Base-by-base conservation (phyloP, 106 monocot genomes). In the Agapanthus africanus region DNA sequence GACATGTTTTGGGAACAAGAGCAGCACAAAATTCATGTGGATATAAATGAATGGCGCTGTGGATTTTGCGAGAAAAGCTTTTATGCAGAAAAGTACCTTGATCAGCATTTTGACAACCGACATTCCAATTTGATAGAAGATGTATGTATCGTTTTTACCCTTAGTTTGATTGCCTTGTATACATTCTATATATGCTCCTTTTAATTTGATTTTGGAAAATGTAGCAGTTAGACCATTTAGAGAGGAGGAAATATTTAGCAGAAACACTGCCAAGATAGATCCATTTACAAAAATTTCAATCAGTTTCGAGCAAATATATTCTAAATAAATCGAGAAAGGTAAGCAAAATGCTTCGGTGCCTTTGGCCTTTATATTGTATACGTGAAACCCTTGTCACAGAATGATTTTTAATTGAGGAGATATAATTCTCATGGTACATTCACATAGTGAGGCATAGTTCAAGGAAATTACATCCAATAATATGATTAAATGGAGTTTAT, bases 1-100 rank as follows among this genome's bases (percentile, higher is more conserved):
- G 91, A 97, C 78, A 92, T 97, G 91, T 92, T 92, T 74, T 84
- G 97, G 33, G 97, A 92, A 74, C 97, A 97, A 52, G 97, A 97
- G 66, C 74, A 84, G 49, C 86, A 92, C 76, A 97, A 97, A 78
- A 62, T 89, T 65, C 84, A 87, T 75, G 74, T 79, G n/a, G 91
- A 97, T 69, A 47, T 73, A 71, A 86, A 92, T 80, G 91, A 97
- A 39, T 97, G 97, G 97, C 81, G 82, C 1, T 97, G 97, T 73
- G 86, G 84, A 30, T 92, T 87, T 76, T 97, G 97, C 67, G 86
- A 86, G 78, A 97, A 97, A 81, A 82, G 78, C 61, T 97, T 97
- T 59, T 80, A 76, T 54, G 91, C 83, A 40, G 97, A 97, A 68
- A 97, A 92, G 54, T 97, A 70, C 66, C 75, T 97, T 33, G 92